Evolutionary conservation across 2,329 filamentous ascomycete species (phyloP), one percentile per base, ranked within the genome.

Genomic region (Colletotrichum sublineola): DNA sequence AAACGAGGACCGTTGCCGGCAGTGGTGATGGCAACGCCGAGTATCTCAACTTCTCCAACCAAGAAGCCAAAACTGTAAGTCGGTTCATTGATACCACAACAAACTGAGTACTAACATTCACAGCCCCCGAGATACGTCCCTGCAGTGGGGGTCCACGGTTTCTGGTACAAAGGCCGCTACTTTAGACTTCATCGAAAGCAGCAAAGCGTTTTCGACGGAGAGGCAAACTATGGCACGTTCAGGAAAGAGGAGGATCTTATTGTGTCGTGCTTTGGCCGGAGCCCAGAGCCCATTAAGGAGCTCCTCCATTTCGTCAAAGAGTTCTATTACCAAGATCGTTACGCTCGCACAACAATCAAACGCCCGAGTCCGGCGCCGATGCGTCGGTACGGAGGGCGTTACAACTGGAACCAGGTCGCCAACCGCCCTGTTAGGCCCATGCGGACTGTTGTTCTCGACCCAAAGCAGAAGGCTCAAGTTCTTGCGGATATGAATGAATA

Each of bases 401-500:
- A 84, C 65, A 82, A 81, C 75, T 92, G 90, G 89, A 82, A 85
- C 50, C 83, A 86, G 73, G 88, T 91, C 33, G 88, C 89, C 1
- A 85, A 88, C 38, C 84, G 93, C 1, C 92, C 93, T 0, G 89
- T 91, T 8, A 84, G 93, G 20, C 91, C 92, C 0, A 92, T 96
- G 84, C 86, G 87, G 62, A 96, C 93, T 0, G 93, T 97, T 1
- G 91, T 95, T 2, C 85, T 96, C 5, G 92, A 94, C 74, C 83
- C 86, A 11, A 80, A 85, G 57, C 88, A 93, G 77, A 96, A 95
- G 80, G 83, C 86, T 1, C 85, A 86, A 42, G 85, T 96, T 4
- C 81, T 95, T 12, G 83, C 84, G 36, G 94, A 96, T 76, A 91
- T 96, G 77, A 93, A 93, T 75, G 93, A 95, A 76, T 96, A 94